Conservation (phyloP, 2,329 filamentous ascomycete species). For the Podosphaera fusca region DNA sequence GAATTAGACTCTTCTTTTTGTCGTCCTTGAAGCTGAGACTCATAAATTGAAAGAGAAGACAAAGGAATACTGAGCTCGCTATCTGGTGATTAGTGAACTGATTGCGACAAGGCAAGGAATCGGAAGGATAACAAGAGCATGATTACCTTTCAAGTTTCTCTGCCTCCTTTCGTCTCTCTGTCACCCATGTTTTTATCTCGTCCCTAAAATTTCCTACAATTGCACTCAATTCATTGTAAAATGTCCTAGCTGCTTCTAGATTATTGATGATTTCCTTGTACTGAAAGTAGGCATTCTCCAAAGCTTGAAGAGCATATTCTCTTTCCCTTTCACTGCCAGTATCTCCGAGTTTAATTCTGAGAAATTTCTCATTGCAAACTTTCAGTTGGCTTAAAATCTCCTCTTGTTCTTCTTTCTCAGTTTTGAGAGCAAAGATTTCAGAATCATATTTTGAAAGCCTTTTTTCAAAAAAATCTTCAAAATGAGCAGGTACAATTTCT, state of each 20-base stretch:
- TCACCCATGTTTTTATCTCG: constrained; percentile 53
- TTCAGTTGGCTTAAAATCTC: constrained; percentile 44
- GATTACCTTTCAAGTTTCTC: constrained; percentile 47
- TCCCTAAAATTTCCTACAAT: constrained; percentile 74
- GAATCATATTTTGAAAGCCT: constrained; percentile 61
- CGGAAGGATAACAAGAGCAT: constrained; percentile 15
- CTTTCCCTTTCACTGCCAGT: constrained; percentile 43
- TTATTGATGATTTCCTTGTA: constrained; percentile 93
- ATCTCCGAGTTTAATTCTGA: constrained; percentile 36
- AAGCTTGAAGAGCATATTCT: constrained; percentile 62
- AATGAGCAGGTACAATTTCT: constrained; percentile 66
- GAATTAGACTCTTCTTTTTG: background rate
- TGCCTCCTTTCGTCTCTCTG: constrained; percentile 61
- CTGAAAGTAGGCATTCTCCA: constrained; percentile 83
- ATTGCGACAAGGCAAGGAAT: background rate
- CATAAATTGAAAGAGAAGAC: too few relatives aligned
- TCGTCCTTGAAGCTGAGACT: background rate
- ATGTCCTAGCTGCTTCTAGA: constrained; percentile 74
- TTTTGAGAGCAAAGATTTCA: constrained; percentile 46
- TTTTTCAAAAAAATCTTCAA: constrained; percentile 74
- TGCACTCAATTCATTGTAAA: constrained; percentile 86
- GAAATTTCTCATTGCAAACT: constrained; percentile 58
- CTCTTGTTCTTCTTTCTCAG: constrained; percentile 57
- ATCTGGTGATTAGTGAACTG: background rate
- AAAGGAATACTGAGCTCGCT: background rate